Base-by-base conservation (phyloP, 495 filamentous ascomycete genomes). In the Echria macrotheca region DNA sequence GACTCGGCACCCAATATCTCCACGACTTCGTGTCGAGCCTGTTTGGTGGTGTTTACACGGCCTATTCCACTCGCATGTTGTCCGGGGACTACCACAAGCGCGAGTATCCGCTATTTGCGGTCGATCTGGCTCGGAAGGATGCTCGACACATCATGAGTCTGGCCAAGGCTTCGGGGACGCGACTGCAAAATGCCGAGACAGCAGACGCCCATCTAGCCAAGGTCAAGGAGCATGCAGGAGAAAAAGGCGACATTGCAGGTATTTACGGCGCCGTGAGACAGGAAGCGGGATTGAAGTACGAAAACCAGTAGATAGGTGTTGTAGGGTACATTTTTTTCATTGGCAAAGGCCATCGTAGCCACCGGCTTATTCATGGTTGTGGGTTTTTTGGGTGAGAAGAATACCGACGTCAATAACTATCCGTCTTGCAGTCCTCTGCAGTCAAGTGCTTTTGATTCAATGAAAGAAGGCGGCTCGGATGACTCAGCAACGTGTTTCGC, bases 121-220 rank as follows among this genome's bases (percentile, higher is more conserved):
- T 91, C 6, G 86, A 94, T 65, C 65, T 95, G 44, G 89, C 89
- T 14, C 69, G 83, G 53, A 96, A 96, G 69, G 91, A 96, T 75
- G 78, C 83, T 26, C 63, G 83, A 8, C 91, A 96, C 76, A 86
- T 84, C 15, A 64, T 80, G 56, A 69, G 66, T 32, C 51, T 96
- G 59, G 90, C 86, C 2, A 64, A 80, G 50, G 66, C 66, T 28
- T 68, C 69, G 4, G 91, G 87, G 0, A 71, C 76, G 52, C 70
- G 70, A 49, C 65, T 95, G 74, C 72, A 75, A 54, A 81, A 77
- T 52, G 66, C 84, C 4, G 79, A 87, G 63, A 75, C 85, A 7
- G 83, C 73, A 2, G 84, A 90, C 67, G 67, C 63, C 32, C 85
- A 93, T 64, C 67, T 68, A 58, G 70, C 68, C 58, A 64, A 72